A percentile compares a stretch with the other conserved stretches of the same genome.
Conservation (phyloP, 495 filamentous ascomycete genomes). For the Amphirosellinia nigrospora region DNA sequence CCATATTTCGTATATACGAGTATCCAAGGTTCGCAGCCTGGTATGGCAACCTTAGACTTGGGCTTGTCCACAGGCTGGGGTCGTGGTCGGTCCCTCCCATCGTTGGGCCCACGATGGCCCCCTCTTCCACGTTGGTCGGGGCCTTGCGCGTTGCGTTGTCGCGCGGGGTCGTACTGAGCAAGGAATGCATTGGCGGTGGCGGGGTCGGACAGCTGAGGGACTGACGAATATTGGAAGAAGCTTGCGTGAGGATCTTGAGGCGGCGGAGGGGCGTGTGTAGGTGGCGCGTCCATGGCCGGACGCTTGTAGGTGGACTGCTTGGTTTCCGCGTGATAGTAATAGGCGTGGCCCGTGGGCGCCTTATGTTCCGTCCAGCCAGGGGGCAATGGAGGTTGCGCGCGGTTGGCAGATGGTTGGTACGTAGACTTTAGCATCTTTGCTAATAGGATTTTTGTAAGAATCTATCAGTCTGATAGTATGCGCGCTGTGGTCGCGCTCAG, state of each 20-base stretch:
- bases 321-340: slow-evolving; percentile 87
- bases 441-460: not conserved
- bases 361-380: slow-evolving; percentile 92
- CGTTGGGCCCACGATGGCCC: slow-evolving; percentile 44
- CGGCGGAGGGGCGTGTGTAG: slow-evolving; percentile 29
- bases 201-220: slow-evolving; percentile 55
- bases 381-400: slow-evolving; percentile 63
- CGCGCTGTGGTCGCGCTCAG: not conserved
- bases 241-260: slow-evolving; percentile 44
- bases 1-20: slow-evolving; percentile 89
- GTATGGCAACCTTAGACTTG: slow-evolving; percentile 77
- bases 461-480: not conserved
- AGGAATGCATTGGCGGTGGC: slow-evolving; percentile 53
- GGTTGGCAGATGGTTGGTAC: slow-evolving; percentile 54
- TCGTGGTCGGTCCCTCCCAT: slow-evolving; percentile 60
- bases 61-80: slow-evolving; percentile 78
- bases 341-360: slow-evolving; percentile 85
- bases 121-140: slow-evolving; percentile 40
- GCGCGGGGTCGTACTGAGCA: slow-evolving; percentile 49
- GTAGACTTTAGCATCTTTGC: slow-evolving; percentile 67
- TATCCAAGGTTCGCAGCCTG: slow-evolving; percentile 86
- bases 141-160: slow-evolving; percentile 34
- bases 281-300: slow-evolving; percentile 53
- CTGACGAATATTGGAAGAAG: slow-evolving; percentile 52
- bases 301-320: slow-evolving; percentile 88